phyloP scores from a whole-genome alignment of 139 green algal genomes.

The Pedinophyceae sp. region DNA sequence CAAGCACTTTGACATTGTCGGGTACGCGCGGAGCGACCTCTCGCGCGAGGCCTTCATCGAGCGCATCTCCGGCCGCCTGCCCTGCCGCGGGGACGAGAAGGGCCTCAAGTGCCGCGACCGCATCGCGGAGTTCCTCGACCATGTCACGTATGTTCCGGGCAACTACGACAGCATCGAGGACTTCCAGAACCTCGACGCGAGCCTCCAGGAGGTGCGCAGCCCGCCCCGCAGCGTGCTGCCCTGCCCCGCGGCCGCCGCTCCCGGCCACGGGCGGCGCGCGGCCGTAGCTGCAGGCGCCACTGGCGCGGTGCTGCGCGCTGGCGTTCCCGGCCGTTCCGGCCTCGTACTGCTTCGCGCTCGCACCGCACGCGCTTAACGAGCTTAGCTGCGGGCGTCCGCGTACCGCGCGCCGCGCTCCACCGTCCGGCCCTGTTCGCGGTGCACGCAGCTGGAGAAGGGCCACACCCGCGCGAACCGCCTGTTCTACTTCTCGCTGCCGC shows the following conservation, averaged over 20 bases:
- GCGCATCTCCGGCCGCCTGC: constrained; percentile 60
- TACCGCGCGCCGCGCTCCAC: too few species aligned
- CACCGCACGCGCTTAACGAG: too few species aligned
- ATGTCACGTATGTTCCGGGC: constrained; percentile 76
- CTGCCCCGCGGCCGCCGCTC: too few species aligned
- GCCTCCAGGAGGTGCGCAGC: constrained; percentile 44
- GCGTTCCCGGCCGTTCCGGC: too few species aligned
- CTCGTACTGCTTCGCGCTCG: too few species aligned
- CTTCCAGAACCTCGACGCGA: constrained; percentile 51
- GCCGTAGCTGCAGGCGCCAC: too few species aligned
- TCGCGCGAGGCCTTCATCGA: constrained; percentile 66
- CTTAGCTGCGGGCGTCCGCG: too few species aligned
- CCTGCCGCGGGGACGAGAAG: constrained; percentile 53
- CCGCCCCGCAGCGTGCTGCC: too few species aligned
- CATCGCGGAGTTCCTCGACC: constrained; percentile 64
- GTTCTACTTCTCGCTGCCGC: constrained; percentile 98
- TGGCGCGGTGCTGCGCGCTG: too few species aligned
- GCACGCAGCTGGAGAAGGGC: constrained; percentile 38
- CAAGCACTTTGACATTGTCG: constrained; percentile 74
- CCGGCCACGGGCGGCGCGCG: too few species aligned
- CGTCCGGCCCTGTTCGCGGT: too few species aligned
- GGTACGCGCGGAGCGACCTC: constrained; percentile 86
- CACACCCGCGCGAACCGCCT: constrained; percentile 61
- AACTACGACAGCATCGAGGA: constrained; percentile 47
- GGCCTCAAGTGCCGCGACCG: constrained; percentile 33